These are phyloP conservation scores for Suhomyces chickasaworum DNA, from an alignment of 1,139 yeast species.

Conservation along the genomic window DNA sequence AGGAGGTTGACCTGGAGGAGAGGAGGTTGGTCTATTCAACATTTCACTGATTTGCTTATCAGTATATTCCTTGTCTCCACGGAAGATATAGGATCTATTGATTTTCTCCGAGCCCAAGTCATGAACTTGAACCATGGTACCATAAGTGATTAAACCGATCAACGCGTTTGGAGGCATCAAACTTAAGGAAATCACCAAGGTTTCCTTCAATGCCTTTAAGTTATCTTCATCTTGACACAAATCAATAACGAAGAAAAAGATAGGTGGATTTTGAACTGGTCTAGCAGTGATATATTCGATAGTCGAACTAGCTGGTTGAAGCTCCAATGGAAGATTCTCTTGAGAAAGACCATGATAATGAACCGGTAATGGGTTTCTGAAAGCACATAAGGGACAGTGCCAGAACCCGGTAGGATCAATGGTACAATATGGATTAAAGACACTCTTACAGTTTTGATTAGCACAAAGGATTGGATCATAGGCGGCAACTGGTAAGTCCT, in stretches of 20 bases:
- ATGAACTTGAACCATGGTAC: slow-evolving; percentile 93
- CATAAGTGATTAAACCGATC: slow-evolving; percentile 89
- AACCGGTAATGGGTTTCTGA: slow-evolving; percentile 84
- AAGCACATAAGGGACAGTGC: slow-evolving; percentile 87
- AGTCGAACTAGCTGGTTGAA: slow-evolving; percentile 76
- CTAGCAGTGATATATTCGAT: slow-evolving; percentile 88
- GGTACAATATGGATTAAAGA: slow-evolving; percentile 85
- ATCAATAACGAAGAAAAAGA: slow-evolving; percentile 87
- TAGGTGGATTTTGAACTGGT: slow-evolving; percentile 91
- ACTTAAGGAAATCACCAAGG: slow-evolving; percentile 77
- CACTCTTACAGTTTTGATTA: slow-evolving; percentile 75
- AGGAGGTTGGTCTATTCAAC: slow-evolving; percentile 56
- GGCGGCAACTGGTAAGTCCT: slow-evolving; percentile 76
- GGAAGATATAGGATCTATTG: slow-evolving; percentile 81
- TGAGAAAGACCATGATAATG: slow-evolving; percentile 85
- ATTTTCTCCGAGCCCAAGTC: slow-evolving; percentile 82
- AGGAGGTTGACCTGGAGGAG: slow-evolving; percentile 29
- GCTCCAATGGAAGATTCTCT: slow-evolving; percentile 85
- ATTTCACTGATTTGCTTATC: slow-evolving; percentile 74
- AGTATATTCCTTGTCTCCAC: slow-evolving; percentile 89
- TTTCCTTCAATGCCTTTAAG: slow-evolving; percentile 83
- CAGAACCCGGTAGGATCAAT: slow-evolving; percentile 84
- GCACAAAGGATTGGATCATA: slow-evolving; percentile 92
- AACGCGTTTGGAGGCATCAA: slow-evolving; percentile 91
- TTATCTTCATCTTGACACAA: slow-evolving; percentile 95